A percentile compares a stretch with the other conserved stretches of the same genome.
phyloP scores from a whole-genome alignment of 1,139 yeast species.

The Taiozyma onychis region DNA sequence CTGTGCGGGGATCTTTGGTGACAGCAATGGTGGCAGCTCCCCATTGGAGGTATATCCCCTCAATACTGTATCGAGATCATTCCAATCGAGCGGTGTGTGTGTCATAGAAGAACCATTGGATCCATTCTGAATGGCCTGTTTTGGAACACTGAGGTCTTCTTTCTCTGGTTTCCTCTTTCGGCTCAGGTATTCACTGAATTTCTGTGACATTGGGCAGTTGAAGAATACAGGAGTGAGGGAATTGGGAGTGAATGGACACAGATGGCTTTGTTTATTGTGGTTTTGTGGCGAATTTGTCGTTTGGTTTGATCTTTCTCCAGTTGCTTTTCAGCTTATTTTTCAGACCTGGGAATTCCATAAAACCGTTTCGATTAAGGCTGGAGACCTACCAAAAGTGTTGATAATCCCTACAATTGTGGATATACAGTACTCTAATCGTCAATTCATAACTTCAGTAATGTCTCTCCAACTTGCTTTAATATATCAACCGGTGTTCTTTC shows the following conservation, averaged over 20 bases:
- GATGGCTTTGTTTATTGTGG: too few relatives aligned
- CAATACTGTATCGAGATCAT: conserved; percentile 1
- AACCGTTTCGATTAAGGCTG: not conserved
- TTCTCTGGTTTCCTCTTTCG: conserved; percentile 2
- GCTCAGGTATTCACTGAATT: conserved; percentile 8
- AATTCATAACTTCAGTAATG: not conserved
- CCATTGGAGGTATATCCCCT: not conserved
- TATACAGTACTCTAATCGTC: not conserved
- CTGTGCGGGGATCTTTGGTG: conserved; percentile 5
- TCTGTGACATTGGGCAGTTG: conserved; percentile 3
- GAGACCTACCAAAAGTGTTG: not conserved
- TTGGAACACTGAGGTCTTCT: not conserved
- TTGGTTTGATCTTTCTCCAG: not conserved
- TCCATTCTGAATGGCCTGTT: not conserved
- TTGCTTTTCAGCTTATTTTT: not conserved
- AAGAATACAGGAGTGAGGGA: not conserved
- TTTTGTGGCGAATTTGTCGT: too few relatives aligned
- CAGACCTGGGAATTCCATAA: too few relatives aligned
- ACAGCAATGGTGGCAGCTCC: conserved; percentile 6
- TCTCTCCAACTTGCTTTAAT: conserved; percentile 26
- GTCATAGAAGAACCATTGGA: not conserved
- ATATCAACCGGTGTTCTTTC: conserved; percentile 34
- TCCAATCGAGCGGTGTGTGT: not conserved
- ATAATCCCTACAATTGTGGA: too few relatives aligned
- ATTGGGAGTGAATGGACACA: not conserved